Conservation (phyloP, 345 rosid genomes). For the Brassica juncea region DNA sequence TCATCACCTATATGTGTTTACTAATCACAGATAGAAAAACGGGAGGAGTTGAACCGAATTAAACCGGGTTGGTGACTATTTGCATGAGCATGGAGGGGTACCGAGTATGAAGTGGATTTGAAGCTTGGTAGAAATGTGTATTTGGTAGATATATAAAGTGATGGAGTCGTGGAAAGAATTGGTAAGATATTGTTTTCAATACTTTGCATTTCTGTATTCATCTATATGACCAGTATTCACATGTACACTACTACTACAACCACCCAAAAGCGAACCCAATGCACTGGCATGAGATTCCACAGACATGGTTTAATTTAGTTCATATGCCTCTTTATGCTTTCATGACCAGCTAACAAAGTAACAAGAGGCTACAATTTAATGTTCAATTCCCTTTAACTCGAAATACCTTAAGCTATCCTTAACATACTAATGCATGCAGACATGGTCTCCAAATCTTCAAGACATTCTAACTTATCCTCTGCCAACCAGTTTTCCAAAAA, state of each 20-base stretch:
- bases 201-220: background rate
- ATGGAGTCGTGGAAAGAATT: background rate
- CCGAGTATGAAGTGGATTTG: background rate
- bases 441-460: background rate
- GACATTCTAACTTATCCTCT: background rate
- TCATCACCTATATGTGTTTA: no score
- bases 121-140: background rate
- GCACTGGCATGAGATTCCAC: background rate
- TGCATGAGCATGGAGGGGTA: background rate
- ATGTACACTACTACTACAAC: background rate
- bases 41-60: background rate
- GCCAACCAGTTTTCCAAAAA: background rate
- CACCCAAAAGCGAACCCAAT: background rate
- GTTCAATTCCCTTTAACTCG: background rate
- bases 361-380: background rate
- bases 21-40: background rate
- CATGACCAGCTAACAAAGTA: background rate
- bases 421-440: background rate
- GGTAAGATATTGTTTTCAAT: background rate
- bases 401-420: background rate
- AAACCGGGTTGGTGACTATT: background rate
- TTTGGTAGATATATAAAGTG: background rate
- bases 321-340: background rate
- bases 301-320: background rate
- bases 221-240: background rate